Evolutionary conservation across 768 basidiomycete species (phyloP), one percentile per base, ranked within the genome.

Genomic region (Xerocomus brunneocitrinus): DNA sequence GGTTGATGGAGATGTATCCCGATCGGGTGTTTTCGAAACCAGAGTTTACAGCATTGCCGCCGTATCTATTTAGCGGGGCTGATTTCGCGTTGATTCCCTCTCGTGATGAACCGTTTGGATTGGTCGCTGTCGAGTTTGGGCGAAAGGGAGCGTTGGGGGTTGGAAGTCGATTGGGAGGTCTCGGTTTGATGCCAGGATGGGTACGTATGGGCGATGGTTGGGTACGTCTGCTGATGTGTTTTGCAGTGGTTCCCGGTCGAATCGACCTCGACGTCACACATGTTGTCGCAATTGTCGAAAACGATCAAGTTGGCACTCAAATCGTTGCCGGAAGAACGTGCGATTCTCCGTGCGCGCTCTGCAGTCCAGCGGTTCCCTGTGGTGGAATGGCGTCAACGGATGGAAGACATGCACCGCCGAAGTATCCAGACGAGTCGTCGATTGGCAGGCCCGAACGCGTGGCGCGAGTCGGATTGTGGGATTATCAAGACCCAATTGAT

Each of bases 111-210:
- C 94, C 94, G 3, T 97, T 97, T 71, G 94, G 94, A 74, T 74
- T 97, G 42, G 93, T 95, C 30, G 93, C 94, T 48, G 94, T 97
- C 59, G 94, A 95, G 68, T 97, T 97, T 71, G 94, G 94, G 69
- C 78, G 94, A 60, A 97, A 95, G 71, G 94, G 94, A 77, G 94
- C 94, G 50, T 82, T 97, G 49, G 94, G 94, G 74, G 94, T 97
- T 59, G 94, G 94, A 59, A 85, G 87, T 75, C 89, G 94, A 62
- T 79, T 95, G 22, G 94, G 94, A 66, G 94, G 94, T 76, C 79
- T 97, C 41, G 94, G 94, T 71, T 75, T 97, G 55, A 97, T 97
- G 94, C 94, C 94, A 67, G 94, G 93, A 74, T 95, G 94, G 94
- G 91, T 93, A 66, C 63, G 87, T 79, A 1, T 34, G 4, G 27